A percentile compares a stretch with the other conserved stretches of the same genome.
These are phyloP conservation scores for Leptographium procerum DNA, from an alignment of 2,329 filamentous ascomycete species.

Conservation along the genomic window DNA sequence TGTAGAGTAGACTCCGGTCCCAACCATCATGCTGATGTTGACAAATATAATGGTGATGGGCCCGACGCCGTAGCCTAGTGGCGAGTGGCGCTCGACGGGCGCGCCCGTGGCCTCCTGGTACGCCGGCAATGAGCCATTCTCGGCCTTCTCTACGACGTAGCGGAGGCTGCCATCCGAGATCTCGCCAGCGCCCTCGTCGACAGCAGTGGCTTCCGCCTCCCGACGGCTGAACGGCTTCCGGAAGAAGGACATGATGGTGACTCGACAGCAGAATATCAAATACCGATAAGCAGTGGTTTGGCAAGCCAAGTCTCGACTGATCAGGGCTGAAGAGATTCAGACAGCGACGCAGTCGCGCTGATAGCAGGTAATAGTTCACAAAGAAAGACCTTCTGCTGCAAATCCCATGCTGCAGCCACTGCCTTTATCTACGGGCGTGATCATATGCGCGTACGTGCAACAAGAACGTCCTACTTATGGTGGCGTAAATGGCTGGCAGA, in stretches of 20 bases:
- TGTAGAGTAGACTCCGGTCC: slow-evolving; percentile 51
- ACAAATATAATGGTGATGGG: slow-evolving; percentile 44
- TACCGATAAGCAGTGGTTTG: not conserved
- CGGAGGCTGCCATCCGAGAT: slow-evolving; percentile 3
- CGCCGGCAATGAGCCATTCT: slow-evolving; percentile 11
- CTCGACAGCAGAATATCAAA: no score
- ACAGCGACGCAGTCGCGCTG: no score
- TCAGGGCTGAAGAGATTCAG: no score
- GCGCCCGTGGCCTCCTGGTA: slow-evolving; percentile 48
- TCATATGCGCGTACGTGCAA: no score
- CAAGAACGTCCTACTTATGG: no score
- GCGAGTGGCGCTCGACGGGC: slow-evolving; percentile 45
- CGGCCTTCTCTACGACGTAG: slow-evolving; percentile 6
- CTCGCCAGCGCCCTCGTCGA: not conserved
- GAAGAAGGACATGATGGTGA: not conserved
- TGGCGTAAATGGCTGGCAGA: no score
- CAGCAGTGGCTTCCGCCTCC: not conserved
- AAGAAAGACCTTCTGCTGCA: no score
- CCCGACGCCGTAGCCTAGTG: slow-evolving; percentile 46
- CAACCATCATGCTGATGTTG: slow-evolving; percentile 52
- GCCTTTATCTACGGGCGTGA: no score
- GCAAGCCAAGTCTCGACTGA: no score
- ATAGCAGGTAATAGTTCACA: no score
- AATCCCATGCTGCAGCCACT: no score
- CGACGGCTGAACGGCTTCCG: not conserved